Base-by-base conservation (phyloP, 2,329 filamentous ascomycete species). In the Rutstroemia sp. region DNA sequence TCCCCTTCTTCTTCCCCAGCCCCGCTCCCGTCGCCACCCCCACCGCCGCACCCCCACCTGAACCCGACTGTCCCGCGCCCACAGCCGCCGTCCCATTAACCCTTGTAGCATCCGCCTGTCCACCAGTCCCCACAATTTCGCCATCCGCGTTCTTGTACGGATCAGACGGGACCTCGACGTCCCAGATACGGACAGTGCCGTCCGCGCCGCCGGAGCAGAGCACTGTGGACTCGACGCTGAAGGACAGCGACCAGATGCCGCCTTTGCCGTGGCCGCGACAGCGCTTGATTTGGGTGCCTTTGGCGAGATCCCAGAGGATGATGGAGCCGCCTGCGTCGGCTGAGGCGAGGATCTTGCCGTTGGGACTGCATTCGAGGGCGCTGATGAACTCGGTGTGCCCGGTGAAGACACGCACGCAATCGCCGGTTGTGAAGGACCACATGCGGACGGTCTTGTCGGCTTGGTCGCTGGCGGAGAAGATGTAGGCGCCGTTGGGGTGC, bases 241-340 rank as follows among this genome's bases (percentile, higher is more conserved):
- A 99, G 69, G 88, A 89, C 1, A 99, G 78, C 5, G 89, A 94
- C 84, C 90, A 95, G 63, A 99, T 92, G 9, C 92, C 92, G 38
- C 91, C 92, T 69, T 95, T 94, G 38, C 86, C 91, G 67, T 99
- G 94, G 3, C 94, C 94, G 45, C 91, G 87, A 76, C 95, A 95
- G 46, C 90, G 87, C 78, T 99, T 99, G 67, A 94, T 84, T 21
- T 89, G 81, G 19, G 84, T 83, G 5, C 92, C 94, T 53, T 89
- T 88, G n/a, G 84, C 84, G 17, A 99, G 80, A 67, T 96, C 92
- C 94, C 94, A 99, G 58, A 99, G 82, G 64, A 95, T 84, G 59
- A 99, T 97, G 60, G 88, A 92, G 36, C 94, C 94, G 4, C 87
- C 83, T 57, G 88, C 83, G 68, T 97, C 94, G 5, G 88, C 94